Percentiles rank a stretch among this genome's conserved stretches.
Evolutionary conservation across 129 eudicot genomes (phyloP).

Genomic region (Gnaphalium uliginosum): DNA sequence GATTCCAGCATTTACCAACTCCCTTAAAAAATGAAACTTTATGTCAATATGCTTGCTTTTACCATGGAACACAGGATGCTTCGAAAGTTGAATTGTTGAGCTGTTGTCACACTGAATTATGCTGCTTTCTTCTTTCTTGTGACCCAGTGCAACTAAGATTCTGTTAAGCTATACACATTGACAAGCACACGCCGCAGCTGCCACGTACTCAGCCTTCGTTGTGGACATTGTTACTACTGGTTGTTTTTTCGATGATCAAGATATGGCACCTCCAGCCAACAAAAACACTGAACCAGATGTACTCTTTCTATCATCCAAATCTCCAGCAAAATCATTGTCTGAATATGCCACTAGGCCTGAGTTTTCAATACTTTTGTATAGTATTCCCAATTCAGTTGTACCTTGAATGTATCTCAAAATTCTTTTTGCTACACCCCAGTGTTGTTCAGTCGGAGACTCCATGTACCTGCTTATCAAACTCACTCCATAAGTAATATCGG

Average conservation of each 20-base stretch:
- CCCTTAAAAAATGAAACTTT: neutral
- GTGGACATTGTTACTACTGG: neutral
- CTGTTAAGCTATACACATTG: neutral
- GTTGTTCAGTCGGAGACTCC: neutral
- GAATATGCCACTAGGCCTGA: neutral
- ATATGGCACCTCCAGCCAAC: neutral
- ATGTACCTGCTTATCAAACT: neutral
- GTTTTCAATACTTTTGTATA: neutral
- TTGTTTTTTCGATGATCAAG: slow-evolving; percentile 4
- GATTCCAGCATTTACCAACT: neutral
- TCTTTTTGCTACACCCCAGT: neutral
- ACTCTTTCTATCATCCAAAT: neutral
- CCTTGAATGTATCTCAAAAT: neutral
- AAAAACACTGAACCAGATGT: neutral
- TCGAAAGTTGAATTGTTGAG: neutral
- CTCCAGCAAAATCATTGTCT: neutral
- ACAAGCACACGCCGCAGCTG: neutral
- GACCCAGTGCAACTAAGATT: too few species aligned
- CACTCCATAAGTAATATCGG: neutral
- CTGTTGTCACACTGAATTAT: neutral
- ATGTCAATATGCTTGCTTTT: neutral
- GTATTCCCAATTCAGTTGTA: neutral
- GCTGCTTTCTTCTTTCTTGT: too few species aligned
- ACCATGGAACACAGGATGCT: neutral
- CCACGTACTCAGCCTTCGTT: neutral